A percentile compares a stretch with the other conserved stretches of the same genome.
phyloP scores from a whole-genome alignment of 257 asterid species.

The Rauvolfia tetraphylla region DNA sequence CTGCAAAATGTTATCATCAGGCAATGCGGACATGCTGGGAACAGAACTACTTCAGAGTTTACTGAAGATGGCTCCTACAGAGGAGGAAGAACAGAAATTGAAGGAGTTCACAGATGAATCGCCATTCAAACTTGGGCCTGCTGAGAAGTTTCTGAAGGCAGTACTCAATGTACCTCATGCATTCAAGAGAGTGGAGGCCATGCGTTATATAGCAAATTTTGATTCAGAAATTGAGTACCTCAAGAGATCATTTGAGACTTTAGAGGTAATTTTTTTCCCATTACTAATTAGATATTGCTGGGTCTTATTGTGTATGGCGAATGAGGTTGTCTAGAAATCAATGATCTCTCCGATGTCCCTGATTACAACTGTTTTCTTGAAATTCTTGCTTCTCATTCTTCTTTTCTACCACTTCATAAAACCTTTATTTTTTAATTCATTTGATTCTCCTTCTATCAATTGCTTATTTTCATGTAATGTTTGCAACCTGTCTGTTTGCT shows the following conservation, averaged over 20 bases:
- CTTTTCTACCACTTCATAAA: neutral
- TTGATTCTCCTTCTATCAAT: no score
- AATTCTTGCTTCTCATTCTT: no score
- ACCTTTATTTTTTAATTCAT: neutral
- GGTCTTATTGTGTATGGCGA: neutral
- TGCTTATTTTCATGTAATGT: neutral
- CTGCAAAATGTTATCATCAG: constrained; percentile 27
- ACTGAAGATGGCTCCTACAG: constrained; percentile 78
- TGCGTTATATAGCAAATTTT: constrained; percentile 65
- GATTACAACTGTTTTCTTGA: neutral
- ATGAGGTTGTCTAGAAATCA: neutral
- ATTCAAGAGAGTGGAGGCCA: constrained; percentile 73
- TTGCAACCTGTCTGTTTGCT: neutral
- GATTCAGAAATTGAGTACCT: constrained; percentile 71
- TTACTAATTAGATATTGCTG: neutral
- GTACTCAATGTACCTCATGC: constrained; percentile 70
- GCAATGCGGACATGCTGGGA: constrained; percentile 61
- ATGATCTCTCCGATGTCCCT: neutral
- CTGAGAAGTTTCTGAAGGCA: constrained; percentile 76
- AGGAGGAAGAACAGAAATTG: constrained; percentile 64
- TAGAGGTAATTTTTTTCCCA: constrained; percentile 47
- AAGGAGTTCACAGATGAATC: constrained; percentile 55
- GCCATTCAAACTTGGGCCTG: constrained; percentile 56
- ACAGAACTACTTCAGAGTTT: constrained; percentile 71
- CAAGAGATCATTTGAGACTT: constrained; percentile 59